phyloP scores from a whole-genome alignment of 1,284 basidiomycete genomes.

The Trichosporon asahii region DNA sequence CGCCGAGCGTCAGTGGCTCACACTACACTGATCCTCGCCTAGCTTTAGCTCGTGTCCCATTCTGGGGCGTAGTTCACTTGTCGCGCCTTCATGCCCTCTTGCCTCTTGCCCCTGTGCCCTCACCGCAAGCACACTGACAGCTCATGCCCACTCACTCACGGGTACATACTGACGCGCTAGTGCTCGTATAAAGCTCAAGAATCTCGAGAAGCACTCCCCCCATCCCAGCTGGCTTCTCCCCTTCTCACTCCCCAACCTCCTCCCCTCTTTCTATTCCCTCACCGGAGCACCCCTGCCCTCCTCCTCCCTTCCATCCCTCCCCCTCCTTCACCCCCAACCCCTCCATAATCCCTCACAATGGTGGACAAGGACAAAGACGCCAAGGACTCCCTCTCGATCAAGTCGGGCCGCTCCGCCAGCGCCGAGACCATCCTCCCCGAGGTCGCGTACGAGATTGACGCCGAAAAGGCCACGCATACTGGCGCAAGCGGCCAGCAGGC shows the following conservation, averaged over 20 bases:
- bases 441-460: constrained; percentile 10
- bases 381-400: not conserved
- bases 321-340: too few relatives aligned
- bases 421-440: constrained; percentile 10
- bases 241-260: not conserved
- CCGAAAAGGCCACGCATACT: not conserved
- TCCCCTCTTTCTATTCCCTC: not conserved
- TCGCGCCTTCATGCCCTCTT: too few relatives aligned
- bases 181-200: not conserved
- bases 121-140: too few relatives aligned
- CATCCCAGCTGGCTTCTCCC: too few relatives aligned
- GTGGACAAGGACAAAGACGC: constrained; percentile 11
- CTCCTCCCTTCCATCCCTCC: too few relatives aligned
- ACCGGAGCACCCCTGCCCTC: too few relatives aligned
- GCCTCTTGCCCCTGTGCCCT: too few relatives aligned
- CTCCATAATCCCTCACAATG: not conserved
- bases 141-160: too few relatives aligned
- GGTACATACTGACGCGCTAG: not conserved
- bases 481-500: not conserved
- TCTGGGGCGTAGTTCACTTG: not conserved
- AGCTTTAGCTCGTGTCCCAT: too few relatives aligned
- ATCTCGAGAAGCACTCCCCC: too few relatives aligned
- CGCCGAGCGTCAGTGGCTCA: too few relatives aligned
- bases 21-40: not conserved
- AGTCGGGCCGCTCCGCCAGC: not conserved